Conservation (phyloP, 2,329 filamentous ascomycete genomes). For the Neurospora sp. region DNA sequence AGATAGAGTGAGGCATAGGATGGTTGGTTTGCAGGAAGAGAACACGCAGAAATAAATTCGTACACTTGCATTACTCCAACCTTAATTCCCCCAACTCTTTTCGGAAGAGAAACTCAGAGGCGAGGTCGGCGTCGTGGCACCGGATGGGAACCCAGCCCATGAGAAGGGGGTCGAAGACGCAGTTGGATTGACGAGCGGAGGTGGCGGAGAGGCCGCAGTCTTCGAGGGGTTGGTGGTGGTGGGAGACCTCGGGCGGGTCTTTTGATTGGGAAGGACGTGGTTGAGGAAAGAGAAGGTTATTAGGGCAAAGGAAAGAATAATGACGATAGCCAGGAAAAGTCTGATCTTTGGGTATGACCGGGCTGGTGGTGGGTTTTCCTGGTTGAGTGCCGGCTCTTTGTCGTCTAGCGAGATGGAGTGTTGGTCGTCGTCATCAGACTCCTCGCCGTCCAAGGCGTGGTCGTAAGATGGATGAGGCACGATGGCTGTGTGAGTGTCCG, state of each 20-base stretch:
- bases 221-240: not conserved
- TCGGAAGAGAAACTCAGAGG: not conserved
- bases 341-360: not conserved
- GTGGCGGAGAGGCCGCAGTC: slow-evolving; percentile 3
- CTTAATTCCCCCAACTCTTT: not conserved
- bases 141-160: slow-evolving; percentile 5
- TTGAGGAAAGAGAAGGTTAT: too few relatives aligned
- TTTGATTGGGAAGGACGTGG: too few relatives aligned
- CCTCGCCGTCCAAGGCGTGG: not conserved
- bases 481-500: not conserved
- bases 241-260: too few relatives aligned
- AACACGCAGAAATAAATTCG: too few relatives aligned
- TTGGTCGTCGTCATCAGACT: not conserved
- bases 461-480: not conserved
- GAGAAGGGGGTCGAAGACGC: slow-evolving; percentile 6
- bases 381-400: not conserved
- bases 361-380: not conserved
- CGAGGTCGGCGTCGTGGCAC: slow-evolving; percentile 5
- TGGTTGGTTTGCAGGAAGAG: too few relatives aligned
- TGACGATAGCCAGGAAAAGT: not conserved
- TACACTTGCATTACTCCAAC: too few relatives aligned
- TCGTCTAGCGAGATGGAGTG: not conserved
- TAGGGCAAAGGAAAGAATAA: too few relatives aligned
- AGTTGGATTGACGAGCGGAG: not conserved
- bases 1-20: too few relatives aligned